Base-by-base conservation (phyloP, 805 yeast species). In the Metschnikowia chrysomelidarum region DNA sequence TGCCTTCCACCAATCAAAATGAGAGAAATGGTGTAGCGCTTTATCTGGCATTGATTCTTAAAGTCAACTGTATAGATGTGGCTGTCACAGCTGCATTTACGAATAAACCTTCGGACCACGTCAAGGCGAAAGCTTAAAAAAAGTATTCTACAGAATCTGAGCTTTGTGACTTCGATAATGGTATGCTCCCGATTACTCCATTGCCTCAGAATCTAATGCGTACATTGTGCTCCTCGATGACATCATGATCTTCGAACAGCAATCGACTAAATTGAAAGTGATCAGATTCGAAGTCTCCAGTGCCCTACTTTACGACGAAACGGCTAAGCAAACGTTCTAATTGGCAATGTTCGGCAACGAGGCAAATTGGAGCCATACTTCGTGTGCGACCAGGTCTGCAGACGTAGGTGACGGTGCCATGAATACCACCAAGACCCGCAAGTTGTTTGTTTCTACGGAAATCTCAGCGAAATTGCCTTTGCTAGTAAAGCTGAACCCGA, bases 341-440 rank as follows among this genome's bases (percentile, higher is more conserved):
- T 91, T 98, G 8, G 99, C 98, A 1, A 75, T 93, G 69, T 93
- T 80, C 58, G 99, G 98, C 30, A 81, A 85, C 59, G 99, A 93
- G 56, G 99, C 99, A 33, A 93, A 93, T 63, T 93, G 99, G 99
- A 98, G 99, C 25, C 78, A 98, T 51, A 89, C 93, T 29, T 70
- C 93, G 42, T 91, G 98, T 67, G 98, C 98, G 2, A 82, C 87
- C 40, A 98, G 99, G 1, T 93, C 93, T 60, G 76, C 98, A 1
- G 83, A 85, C 30, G 84, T 82, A 9, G 34, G 57, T 12, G 47
- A 50, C 1, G 53, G 50, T 4, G 54, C 65, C 3, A 78, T 89
- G 16, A 76, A 78, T 44, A 88, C 95, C 6, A 50, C 59, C 4
- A 80, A 76, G 56, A 86, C 95, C 5, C 79, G 77, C 39, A 97